These are phyloP conservation scores for Phytophthora citrophthora DNA, from an alignment of 352 stramenopile species.

Conservation along the genomic window DNA sequence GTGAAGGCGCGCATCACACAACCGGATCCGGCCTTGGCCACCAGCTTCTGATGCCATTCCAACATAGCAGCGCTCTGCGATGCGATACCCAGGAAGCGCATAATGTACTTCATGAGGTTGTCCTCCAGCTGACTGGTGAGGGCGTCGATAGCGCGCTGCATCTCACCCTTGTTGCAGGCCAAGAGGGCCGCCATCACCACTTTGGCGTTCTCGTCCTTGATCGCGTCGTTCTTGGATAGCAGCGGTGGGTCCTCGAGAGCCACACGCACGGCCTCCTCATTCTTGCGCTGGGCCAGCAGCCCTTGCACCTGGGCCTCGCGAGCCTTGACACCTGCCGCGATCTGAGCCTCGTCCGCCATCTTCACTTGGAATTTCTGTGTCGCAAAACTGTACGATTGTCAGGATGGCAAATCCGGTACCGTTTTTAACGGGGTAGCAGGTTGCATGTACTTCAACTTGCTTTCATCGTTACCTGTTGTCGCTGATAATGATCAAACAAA, in stretches of 20 bases:
- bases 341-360: conserved; percentile 70
- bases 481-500: background rate
- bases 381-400: conserved; percentile 20
- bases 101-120: conserved; percentile 91
- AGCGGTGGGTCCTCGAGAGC: conserved; percentile 78
- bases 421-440: conserved; percentile 13
- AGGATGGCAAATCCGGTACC: conserved; percentile 21
- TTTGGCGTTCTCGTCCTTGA: conserved; percentile 83
- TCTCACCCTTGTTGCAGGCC: conserved; percentile 89
- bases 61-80: conserved; percentile 84
- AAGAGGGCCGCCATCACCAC: conserved; percentile 75
- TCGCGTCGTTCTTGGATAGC: conserved; percentile 60
- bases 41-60: conserved; percentile 90
- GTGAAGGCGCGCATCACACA: conserved; percentile 91
- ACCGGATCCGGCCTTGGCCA: conserved; percentile 82
- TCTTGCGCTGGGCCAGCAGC: conserved; percentile 79
- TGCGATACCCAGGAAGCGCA: conserved; percentile 75
- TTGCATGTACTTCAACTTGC: conserved; percentile 22
- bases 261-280: conserved; percentile 79
- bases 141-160: conserved; percentile 81
- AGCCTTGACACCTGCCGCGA: conserved; percentile 60
- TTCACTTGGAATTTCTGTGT: conserved; percentile 25
- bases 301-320: conserved; percentile 70
- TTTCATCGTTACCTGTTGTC: background rate
- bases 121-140: conserved; percentile 77